Conservation (phyloP, 768 basidiomycete species). For the Rickenella mellea region DNA sequence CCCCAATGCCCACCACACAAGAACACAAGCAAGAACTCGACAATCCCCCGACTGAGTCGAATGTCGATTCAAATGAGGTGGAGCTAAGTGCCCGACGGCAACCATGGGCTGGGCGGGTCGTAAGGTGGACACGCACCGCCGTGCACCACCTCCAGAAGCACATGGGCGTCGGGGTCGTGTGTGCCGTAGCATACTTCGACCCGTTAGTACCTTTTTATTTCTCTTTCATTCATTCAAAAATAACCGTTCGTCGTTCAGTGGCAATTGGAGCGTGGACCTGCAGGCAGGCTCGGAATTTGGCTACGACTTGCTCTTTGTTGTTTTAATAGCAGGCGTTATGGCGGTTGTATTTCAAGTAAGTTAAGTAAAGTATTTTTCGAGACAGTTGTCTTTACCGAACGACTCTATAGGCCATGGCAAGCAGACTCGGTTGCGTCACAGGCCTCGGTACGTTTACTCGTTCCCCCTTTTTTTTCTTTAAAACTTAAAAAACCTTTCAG, state of each 20-base stretch:
- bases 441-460: constrained; percentile 12
- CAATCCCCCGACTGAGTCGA: background rate
- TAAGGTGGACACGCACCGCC: background rate
- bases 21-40: background rate
- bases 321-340: constrained; percentile 33
- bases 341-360: constrained; percentile 32
- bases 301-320: constrained; percentile 37
- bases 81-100: too few species aligned
- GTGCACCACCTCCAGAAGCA: constrained; percentile 47
- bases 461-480: background rate
- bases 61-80: background rate
- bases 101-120: too few species aligned
- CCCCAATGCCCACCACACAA: background rate
- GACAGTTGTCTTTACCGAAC: background rate
- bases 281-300: constrained; percentile 33
- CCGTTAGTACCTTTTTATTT: constrained; percentile 45
- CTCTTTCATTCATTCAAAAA: background rate
- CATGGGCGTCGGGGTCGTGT: constrained; percentile 78
- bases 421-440: constrained; percentile 29
- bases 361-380: background rate
- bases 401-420: constrained; percentile 22
- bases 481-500: constrained; percentile 21
- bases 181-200: constrained; percentile 83
- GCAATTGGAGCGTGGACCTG: constrained; percentile 37
- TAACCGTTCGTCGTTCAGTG: constrained; percentile 8